phyloP scores from a whole-genome alignment of 225 moss, liverwort and hornwort genomes.

The Takakia lepidozioides region DNA sequence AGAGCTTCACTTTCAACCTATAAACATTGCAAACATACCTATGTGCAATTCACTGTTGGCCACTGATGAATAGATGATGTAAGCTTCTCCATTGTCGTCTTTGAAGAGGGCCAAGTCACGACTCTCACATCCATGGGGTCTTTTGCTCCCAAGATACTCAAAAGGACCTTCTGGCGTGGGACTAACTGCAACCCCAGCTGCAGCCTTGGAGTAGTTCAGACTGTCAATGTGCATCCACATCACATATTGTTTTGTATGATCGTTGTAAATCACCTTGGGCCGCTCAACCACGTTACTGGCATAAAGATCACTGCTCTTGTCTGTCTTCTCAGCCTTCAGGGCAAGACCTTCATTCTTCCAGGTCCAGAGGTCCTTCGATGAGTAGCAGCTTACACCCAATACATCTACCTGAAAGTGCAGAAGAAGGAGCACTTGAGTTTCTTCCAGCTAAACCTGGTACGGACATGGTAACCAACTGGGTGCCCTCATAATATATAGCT shows the following conservation, averaged over 20 bases:
- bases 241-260: slow-evolving; percentile 60
- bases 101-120: slow-evolving; percentile 96
- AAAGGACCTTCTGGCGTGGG: slow-evolving; percentile 81
- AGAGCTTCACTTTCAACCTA: too few species aligned
- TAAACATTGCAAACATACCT: slow-evolving; percentile 54
- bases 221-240: slow-evolving; percentile 99
- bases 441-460: too few species aligned
- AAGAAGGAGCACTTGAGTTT: too few species aligned
- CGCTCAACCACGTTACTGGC: slow-evolving; percentile 82
- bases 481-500: too few species aligned
- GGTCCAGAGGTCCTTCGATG: slow-evolving; percentile 93
- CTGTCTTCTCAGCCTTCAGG: slow-evolving; percentile 48
- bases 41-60: slow-evolving; percentile 87
- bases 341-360: slow-evolving; percentile 88
- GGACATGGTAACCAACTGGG: too few species aligned
- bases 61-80: slow-evolving; percentile 80
- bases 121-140: slow-evolving; percentile 92
- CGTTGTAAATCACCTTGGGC: slow-evolving; percentile 93
- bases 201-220: slow-evolving; percentile 87
- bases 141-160: slow-evolving; percentile 71
- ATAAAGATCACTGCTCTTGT: slow-evolving; percentile 67
- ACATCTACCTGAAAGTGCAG: slow-evolving; percentile 90
- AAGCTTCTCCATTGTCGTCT: slow-evolving; percentile 80
- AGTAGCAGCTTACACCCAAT: slow-evolving; percentile 90
- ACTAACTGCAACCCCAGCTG: slow-evolving; percentile 85